A percentile compares a stretch with the other conserved stretches of the same genome.
phyloP scores from a whole-genome alignment of 2,329 filamentous ascomycete species.

The Spiromastix sp. region DNA sequence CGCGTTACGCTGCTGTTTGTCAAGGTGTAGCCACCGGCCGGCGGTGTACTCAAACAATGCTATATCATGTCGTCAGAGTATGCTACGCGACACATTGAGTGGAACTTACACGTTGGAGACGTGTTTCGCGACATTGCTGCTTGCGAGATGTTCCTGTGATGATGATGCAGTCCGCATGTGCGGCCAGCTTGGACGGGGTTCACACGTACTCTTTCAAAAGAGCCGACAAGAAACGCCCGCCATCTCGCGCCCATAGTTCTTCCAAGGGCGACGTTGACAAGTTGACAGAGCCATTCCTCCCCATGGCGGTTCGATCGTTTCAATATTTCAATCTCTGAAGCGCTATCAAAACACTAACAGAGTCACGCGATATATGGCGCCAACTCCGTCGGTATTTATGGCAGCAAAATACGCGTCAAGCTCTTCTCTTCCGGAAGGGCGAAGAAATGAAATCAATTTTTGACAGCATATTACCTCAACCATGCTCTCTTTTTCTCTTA shows the following conservation, averaged over 20 bases:
- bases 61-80: slow-evolving; percentile 8
- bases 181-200: slow-evolving; percentile 2
- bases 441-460: too few relatives aligned
- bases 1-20: slow-evolving; percentile 24
- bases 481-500: too few relatives aligned
- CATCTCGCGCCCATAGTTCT: slow-evolving; percentile 7
- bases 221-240: slow-evolving; percentile 1
- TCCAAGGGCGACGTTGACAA: too few relatives aligned
- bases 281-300: too few relatives aligned
- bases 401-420: too few relatives aligned
- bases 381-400: too few relatives aligned
- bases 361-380: too few relatives aligned
- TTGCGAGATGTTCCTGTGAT: slow-evolving; percentile 2
- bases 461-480: too few relatives aligned
- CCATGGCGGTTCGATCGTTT: too few relatives aligned
- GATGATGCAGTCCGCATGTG: slow-evolving; percentile 3
- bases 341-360: too few relatives aligned
- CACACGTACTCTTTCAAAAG: slow-evolving; percentile 3
- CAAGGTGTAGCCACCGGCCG: slow-evolving; percentile 28
- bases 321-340: too few relatives aligned
- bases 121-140: slow-evolving; percentile 1
- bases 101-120: slow-evolving; percentile 7
- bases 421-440: too few relatives aligned
- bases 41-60: slow-evolving; percentile 21
- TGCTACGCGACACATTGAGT: background rate